phyloP scores from a whole-genome alignment of 2,329 filamentous ascomycete genomes.

The Tolypocladium ophioglossoides region DNA sequence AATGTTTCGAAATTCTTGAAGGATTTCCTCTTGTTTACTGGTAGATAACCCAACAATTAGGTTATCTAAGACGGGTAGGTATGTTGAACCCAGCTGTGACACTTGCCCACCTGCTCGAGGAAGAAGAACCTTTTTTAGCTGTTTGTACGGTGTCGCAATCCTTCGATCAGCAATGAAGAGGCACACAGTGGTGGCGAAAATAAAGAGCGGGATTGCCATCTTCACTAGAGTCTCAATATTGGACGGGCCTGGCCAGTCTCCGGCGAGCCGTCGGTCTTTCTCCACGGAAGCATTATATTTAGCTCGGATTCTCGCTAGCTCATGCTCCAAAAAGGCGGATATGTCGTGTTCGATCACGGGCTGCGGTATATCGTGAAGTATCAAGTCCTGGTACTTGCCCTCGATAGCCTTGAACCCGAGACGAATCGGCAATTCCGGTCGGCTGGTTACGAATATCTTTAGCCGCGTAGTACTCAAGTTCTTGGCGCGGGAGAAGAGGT shows the following conservation, averaged over 20 bases:
- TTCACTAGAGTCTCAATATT: conserved; percentile 8
- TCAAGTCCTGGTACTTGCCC: conserved; percentile 11
- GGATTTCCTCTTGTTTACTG: too few species aligned
- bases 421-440: conserved; percentile 27
- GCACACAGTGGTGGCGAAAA: conserved; percentile 21
- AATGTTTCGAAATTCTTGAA: neutral
- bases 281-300: conserved; percentile 9
- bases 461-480: too few species aligned
- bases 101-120: too few species aligned
- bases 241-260: conserved; percentile 16
- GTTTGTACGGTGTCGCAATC: neutral
- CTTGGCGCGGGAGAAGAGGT: conserved; percentile 10
- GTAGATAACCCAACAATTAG: neutral
- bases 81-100: neutral
- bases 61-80: neutral
- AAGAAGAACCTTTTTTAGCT: neutral
- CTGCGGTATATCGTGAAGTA: conserved; percentile 24
- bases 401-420: conserved; percentile 21
- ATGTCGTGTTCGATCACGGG: conserved; percentile 25
- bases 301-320: conserved; percentile 17
- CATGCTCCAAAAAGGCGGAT: conserved; percentile 16
- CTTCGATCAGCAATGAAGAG: conserved; percentile 15
- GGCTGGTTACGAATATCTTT: conserved; percentile 34
- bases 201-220: conserved; percentile 23
- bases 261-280: conserved; percentile 4